Evolutionary conservation across 192 early-diverging fungal genomes (phyloP), one percentile per base, ranked within the genome.

Genomic region (Rhizophagus clarus): DNA sequence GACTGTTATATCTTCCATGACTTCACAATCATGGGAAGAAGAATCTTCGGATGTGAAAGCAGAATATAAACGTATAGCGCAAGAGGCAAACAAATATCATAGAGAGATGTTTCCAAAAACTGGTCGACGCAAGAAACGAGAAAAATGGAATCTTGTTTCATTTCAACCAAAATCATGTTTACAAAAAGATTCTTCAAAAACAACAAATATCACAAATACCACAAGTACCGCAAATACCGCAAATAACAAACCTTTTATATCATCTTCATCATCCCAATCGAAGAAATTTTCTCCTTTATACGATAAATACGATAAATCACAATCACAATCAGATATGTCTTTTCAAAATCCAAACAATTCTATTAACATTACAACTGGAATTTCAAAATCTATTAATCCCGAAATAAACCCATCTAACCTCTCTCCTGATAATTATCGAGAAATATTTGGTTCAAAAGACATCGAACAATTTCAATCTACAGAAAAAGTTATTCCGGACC

Each of bases 1-100:
- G 71, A 72, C 71, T 5, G 71, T 72, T 47, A 47, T 72, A 9
- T 72, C 71, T 40, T 45, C 71, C 0, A 72, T 72, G 71, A 29
- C 71, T 34, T 72, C 71, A 28, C 29, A 72, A 15, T 45, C 37
- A 5, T 72, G 71, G 71, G 71, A 72, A 8, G 12, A 45, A 26
- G 71, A 72, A 72, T 14, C 17, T n/a, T 12, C 29, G 0, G 45
- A 72, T 15, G 71, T 72, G 8, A 72, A 72, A 47, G 11, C 34
- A 0, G 29, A 45, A 20, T 72, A 72, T 17, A 72, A 72, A 26
- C 34, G 71, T 45, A 8, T 72, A 26, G 29, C 71, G 0, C 12
- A 72, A 72, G 71, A 72, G 7, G 71, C 71, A 72, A 40, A 17
- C n/a, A 34, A 45, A 45, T 72, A 45, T 45, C 26, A 40, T 26